Evolutionary conservation across 2,329 filamentous ascomycete species (phyloP), one percentile per base, ranked within the genome.

Genomic region (Ophiostoma perfectum): DNA sequence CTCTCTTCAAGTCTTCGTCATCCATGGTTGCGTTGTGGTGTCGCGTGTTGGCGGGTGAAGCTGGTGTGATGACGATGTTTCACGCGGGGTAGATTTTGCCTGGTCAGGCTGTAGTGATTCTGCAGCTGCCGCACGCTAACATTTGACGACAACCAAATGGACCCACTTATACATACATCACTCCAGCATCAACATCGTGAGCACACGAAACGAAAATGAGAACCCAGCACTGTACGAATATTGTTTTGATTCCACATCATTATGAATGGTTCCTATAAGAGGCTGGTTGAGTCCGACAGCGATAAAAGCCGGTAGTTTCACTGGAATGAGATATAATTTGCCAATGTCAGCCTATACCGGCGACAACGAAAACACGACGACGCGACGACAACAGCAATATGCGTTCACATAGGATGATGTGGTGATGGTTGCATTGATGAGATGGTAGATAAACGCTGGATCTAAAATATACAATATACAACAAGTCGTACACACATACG

Each of bases 1-100:
- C 78, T 73, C 76, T 75, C 66, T 79, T 78, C 67, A 80, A 70
- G 66, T 80, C 78, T 60, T 77, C 76, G 75, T 80, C 78, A n/a
- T 75, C 78, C 78, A 79, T 78, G 65, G 66, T 72, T 49, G 45
- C 45, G 55, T 38, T 12, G 14, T 60, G 55, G 38, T 66, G 68
- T 66, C 49, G 49, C 49, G 49, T 55, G 49, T 4, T 55, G 49
- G 49, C 27, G 11, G 16, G 41, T 62, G 63, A n/a, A 45, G 49
- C 7, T 27, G 45, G 9, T 44, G 27, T 45, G 52, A 36, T 47
- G 63, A 27, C 39, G 39, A 44, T 42, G 38, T 18, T 42, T 63
- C 42, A 12, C 39, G 60, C 60, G 60, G 60, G 60, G 60, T 63
- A 63, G 60, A 63, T 60, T 60, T 60, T 60, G 55, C 12, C 27